A percentile compares a stretch with the other conserved stretches of the same genome.
phyloP scores from a whole-genome alignment of 306 rosid genomes.

The Prunus mongolica region DNA sequence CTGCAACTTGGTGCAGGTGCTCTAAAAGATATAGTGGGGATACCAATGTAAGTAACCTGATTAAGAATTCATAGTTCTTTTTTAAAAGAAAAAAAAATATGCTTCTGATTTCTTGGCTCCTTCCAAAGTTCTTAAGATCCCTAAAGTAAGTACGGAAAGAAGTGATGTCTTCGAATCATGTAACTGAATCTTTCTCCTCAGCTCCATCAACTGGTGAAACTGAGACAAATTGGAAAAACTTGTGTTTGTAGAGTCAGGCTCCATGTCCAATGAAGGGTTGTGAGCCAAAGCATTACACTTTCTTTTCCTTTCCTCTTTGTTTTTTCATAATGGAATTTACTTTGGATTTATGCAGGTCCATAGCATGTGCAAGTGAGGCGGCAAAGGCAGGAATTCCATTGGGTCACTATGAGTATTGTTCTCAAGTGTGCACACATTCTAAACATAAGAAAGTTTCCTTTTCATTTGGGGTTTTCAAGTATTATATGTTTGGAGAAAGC shows the following conservation, averaged over 20 bases:
- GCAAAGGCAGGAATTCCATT: constrained; percentile 50
- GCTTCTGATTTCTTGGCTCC: background rate
- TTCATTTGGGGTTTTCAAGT: background rate
- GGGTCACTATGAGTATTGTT: constrained; percentile 27
- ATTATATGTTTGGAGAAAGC: background rate
- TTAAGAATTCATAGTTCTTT: background rate
- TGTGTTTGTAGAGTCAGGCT: background rate
- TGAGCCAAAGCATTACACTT: background rate
- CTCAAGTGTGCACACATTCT: constrained; percentile 28
- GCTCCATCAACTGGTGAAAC: background rate
- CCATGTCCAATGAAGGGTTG: background rate
- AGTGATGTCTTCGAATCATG: background rate
- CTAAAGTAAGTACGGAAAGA: background rate
- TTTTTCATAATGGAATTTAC: background rate
- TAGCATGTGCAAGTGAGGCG: constrained; percentile 40
- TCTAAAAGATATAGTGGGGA: constrained; percentile 68
- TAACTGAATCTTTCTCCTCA: background rate
- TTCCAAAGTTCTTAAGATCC: background rate
- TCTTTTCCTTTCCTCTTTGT: background rate
- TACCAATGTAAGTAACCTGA: constrained; percentile 67
- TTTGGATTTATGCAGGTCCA: constrained; percentile 27
- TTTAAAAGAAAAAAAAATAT: background rate
- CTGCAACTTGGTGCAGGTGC: constrained; percentile 69
- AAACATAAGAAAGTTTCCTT: background rate
- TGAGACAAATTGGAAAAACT: background rate